Evolutionary conservation across 306 rosid species (phyloP).

Genomic region (Begonia masoniana): DNA sequence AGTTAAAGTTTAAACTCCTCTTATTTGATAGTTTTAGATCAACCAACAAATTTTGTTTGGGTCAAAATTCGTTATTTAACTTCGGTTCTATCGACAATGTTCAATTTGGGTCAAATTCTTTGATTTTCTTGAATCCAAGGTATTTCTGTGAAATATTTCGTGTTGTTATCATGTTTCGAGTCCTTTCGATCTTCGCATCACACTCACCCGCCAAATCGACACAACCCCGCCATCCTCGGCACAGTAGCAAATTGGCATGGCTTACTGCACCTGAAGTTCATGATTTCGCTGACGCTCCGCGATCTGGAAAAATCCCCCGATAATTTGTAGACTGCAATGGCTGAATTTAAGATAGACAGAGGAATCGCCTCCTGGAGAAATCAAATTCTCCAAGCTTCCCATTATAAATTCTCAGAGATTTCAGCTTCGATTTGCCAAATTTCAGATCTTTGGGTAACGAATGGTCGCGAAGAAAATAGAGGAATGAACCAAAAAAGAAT

Average conservation of each 20-base stretch:
- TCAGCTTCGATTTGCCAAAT: slow-evolving; percentile 45
- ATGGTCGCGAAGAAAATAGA: slow-evolving; percentile 50
- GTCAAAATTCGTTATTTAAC: too few relatives aligned
- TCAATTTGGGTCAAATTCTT: too few relatives aligned
- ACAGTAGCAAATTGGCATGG: slow-evolving; percentile 79
- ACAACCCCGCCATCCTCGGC: slow-evolving; percentile 85
- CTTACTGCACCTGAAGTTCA: slow-evolving; percentile 86
- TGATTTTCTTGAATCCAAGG: too few relatives aligned
- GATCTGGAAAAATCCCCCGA: slow-evolving; percentile 65
- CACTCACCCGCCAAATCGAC: slow-evolving; percentile 68
- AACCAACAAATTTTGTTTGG: too few relatives aligned
- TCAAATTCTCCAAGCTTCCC: slow-evolving; percentile 64
- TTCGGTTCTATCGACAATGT: too few relatives aligned
- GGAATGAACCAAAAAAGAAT: slow-evolving; percentile 32
- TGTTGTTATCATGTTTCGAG: too few relatives aligned
- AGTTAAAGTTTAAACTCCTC: too few relatives aligned
- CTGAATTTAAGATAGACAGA: slow-evolving; percentile 50
- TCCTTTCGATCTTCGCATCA: too few relatives aligned
- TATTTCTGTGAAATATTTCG: too few relatives aligned
- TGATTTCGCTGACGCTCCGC: slow-evolving; percentile 52
- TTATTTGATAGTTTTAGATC: too few relatives aligned
- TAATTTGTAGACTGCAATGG: slow-evolving; percentile 63
- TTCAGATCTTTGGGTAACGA: slow-evolving; percentile 28
- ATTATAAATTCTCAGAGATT: slow-evolving; percentile 21
- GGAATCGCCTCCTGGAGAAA: slow-evolving; percentile 56